Evolutionary conservation across 257 asterid genomes (phyloP).

Genomic region (Datura wrightii): DNA sequence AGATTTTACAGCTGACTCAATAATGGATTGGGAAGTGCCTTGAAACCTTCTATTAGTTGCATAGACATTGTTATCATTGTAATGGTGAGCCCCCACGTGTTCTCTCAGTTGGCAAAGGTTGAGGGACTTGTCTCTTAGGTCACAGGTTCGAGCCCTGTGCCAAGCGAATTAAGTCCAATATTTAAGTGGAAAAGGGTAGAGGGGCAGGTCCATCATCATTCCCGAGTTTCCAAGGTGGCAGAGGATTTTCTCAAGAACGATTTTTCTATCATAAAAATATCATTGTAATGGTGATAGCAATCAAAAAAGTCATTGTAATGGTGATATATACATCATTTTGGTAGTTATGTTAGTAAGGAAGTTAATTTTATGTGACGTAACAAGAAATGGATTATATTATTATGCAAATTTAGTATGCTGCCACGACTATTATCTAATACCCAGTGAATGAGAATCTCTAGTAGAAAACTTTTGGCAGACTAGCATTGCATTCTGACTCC

Average conservation of each 20-base stretch:
- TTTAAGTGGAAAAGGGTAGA: neutral
- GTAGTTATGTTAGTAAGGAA: neutral
- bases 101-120: neutral
- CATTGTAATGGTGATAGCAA: too few relatives aligned
- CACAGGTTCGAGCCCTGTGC: neutral
- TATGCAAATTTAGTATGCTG: neutral
- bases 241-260: neutral
- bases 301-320: neutral
- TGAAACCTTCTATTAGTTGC: constrained; percentile 12
- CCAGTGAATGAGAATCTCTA: neutral
- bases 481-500: neutral
- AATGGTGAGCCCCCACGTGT: neutral
- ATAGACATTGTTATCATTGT: neutral
- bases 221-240: neutral
- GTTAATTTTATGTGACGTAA: neutral
- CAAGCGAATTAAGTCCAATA: neutral
- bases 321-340: neutral
- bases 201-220: too few relatives aligned
- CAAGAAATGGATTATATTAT: neutral
- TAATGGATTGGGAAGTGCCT: neutral
- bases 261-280: neutral
- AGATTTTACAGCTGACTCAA: neutral
- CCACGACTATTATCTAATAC: neutral
- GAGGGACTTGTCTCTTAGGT: neutral
- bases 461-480: neutral